Percentiles rank a stretch among this genome's conserved stretches.
Conservation (phyloP, 1,284 basidiomycete genomes). For the Ceratobasidium papillatum region DNA sequence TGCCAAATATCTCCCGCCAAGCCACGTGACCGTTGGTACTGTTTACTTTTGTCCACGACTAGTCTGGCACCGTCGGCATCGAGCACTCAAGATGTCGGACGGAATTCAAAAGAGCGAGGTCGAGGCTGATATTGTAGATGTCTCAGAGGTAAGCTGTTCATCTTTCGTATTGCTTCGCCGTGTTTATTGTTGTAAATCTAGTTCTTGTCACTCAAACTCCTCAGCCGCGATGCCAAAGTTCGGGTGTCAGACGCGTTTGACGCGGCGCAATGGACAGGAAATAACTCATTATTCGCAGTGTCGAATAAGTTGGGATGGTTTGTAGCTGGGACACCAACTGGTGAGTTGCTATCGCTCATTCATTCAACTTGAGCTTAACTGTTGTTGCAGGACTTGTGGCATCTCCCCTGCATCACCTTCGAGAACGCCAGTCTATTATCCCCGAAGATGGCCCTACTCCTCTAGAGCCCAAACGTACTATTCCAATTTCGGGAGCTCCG, state of each 20-base stretch:
- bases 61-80: background rate
- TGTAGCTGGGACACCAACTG: constrained; percentile 39
- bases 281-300: constrained; percentile 40
- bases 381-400: constrained; percentile 37
- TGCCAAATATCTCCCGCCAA: constrained; percentile 14
- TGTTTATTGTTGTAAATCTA: constrained; percentile 3
- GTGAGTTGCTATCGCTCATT: constrained; percentile 24
- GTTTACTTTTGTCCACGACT: constrained; percentile 21
- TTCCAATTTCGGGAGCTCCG: constrained; percentile 27
- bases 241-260: constrained; percentile 29
- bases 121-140: constrained; percentile 17
- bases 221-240: constrained; percentile 31
- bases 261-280: constrained; percentile 42
- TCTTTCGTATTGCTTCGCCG: background rate
- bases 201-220: constrained; percentile 30
- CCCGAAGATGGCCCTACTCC: constrained; percentile 20
- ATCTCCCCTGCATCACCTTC: constrained; percentile 38
- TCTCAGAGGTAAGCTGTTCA: constrained; percentile 1
- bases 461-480: constrained; percentile 30
- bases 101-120: constrained; percentile 36
- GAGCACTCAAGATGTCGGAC: background rate
- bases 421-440: constrained; percentile 11
- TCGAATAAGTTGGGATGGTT: constrained; percentile 44
- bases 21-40: constrained; percentile 20
- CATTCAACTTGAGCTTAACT: background rate